Evolutionary conservation across 83 land plant genomes (phyloP), one percentile per base, ranked within the genome.

Genomic region (Picea mariana): DNA sequence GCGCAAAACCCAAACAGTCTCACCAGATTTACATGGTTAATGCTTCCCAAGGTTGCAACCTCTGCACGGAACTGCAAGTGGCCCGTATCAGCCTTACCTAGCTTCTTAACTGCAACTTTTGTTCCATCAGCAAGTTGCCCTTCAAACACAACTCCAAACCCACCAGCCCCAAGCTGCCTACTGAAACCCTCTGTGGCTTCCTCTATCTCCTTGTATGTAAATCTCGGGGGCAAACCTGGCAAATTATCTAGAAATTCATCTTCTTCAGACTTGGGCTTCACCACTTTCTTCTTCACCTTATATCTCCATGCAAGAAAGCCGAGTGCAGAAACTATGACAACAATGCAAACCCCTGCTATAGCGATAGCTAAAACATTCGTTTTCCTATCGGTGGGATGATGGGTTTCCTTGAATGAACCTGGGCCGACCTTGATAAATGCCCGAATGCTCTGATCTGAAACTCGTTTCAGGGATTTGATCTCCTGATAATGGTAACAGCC

Each of bases 221-320:
- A 83, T 49, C 84, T 42, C 9, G 68, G 67, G 60, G 84, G 83
- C 7, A 66, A 27, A 4, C 62, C 85, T 12, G 82, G 72, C 6
- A 92, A 55, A 42, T 76, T 77, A 60, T 86, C 92, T 71, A 88
- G 83, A 78, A 92, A 92, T 42, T 86, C 82, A 65, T 92, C 94
- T 71, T 90, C 92, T 68, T 89, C 92, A 34, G 91, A 84, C 52
- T 75, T 73, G 26, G 64, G 23, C 26, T 84, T 78, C 15, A 66
- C 62, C 47, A 12, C 0, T 79, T 67, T 77, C 67, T 76, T 87
- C 75, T 76, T 87, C 75, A 67, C 20, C 59, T 75, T 52, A 67
- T 26, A 78, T 20, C 63, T 75, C 77, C 81, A 80, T 61, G 88
- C 18, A 92, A 72, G 16, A 86, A 65, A 66, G 65, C 87, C 13